Evolutionary conservation across 352 stramenopile genomes (phyloP).

Genomic region (Pythium folliculosum): DNA sequence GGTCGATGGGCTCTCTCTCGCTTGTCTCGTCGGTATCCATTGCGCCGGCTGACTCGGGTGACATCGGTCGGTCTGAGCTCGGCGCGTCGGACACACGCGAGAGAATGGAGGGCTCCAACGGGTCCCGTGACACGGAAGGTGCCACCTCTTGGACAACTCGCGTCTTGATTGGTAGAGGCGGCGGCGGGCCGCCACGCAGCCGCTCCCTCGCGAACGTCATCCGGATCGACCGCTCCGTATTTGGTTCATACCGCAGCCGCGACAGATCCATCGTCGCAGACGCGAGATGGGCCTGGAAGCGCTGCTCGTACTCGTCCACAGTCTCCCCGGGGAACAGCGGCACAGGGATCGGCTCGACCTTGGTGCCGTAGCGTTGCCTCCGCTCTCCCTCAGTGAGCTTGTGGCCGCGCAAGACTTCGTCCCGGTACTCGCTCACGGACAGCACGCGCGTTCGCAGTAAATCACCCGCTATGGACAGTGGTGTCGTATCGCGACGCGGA

Average conservation of each 20-base stretch:
- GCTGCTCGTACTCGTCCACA: constrained; percentile 32
- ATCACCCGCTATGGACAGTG: too few relatives aligned
- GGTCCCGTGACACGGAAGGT: not conserved
- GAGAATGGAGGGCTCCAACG: constrained; percentile 1
- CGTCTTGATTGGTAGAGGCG: not conserved
- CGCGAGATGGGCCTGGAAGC: constrained; percentile 23
- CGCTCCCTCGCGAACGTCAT: constrained; percentile 11
- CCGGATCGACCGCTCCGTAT: constrained; percentile 12
- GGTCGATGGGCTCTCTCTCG: constrained; percentile 3
- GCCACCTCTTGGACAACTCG: not conserved
- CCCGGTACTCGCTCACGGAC: constrained; percentile 8
- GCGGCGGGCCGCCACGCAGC: not conserved
- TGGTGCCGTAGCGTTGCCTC: not conserved
- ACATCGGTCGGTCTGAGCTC: not conserved
- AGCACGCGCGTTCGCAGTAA: constrained; percentile 14
- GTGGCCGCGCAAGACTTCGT: not conserved
- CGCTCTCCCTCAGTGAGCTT: not conserved
- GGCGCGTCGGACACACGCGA: not conserved
- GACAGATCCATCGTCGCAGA: constrained; percentile 1
- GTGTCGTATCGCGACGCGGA: not conserved
- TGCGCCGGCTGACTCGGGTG: not conserved
- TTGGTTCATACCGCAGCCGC: constrained; percentile 1
- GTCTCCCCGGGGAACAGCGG: constrained; percentile 37
- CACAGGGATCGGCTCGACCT: constrained; percentile 24
- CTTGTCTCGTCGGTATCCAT: not conserved